Evolutionary conservation across 805 yeast genomes (phyloP).

Genomic region (Grigorovia humatica): DNA sequence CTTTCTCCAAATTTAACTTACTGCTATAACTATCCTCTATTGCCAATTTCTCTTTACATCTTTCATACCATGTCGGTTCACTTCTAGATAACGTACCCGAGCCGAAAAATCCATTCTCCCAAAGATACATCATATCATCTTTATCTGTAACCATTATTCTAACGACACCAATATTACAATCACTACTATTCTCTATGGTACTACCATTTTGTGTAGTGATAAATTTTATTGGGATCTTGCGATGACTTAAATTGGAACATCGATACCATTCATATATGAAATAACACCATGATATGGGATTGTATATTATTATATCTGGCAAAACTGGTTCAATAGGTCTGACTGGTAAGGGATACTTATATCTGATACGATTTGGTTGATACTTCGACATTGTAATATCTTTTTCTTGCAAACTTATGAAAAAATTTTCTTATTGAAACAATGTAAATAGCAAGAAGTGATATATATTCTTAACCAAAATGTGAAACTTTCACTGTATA

Average conservation of each 20-base stretch:
- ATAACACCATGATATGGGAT: constrained; percentile 55
- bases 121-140: constrained; percentile 44
- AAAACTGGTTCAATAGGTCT: constrained; percentile 29
- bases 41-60: constrained; percentile 46
- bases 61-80: constrained; percentile 81
- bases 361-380: constrained; percentile 22
- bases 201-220: constrained; percentile 9
- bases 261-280: constrained; percentile 31
- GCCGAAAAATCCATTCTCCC: constrained; percentile 89
- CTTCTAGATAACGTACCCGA: constrained; percentile 83
- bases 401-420: too few relatives aligned
- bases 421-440: too few relatives aligned
- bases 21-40: constrained; percentile 14
- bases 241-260: constrained; percentile 8
- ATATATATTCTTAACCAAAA: too few relatives aligned
- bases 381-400: constrained; percentile 24
- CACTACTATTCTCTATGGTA: constrained; percentile 31
- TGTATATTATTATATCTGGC: constrained; percentile 50
- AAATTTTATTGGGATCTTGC: background rate
- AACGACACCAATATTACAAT: constrained; percentile 15
- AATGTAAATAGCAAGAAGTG: background rate
- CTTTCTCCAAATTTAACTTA: constrained; percentile 46
- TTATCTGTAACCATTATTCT: constrained; percentile 30
- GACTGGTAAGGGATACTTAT: constrained; percentile 51
- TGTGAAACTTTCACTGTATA: background rate